These are phyloP conservation scores for Dryadomyces sulphureus DNA, from an alignment of 2,329 filamentous ascomycete genomes.

Conservation along the genomic window DNA sequence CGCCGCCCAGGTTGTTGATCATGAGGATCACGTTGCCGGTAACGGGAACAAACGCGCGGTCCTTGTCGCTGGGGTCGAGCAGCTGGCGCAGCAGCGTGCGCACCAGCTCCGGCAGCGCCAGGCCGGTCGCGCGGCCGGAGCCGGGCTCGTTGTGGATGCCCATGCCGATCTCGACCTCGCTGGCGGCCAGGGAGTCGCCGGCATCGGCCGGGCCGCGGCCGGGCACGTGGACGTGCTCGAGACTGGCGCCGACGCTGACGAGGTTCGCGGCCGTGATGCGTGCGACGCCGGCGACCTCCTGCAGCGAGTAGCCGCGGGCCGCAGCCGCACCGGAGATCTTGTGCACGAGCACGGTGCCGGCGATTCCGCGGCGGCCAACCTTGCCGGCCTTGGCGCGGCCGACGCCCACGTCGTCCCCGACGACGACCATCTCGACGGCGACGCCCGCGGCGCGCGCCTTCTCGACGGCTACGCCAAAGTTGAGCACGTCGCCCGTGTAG, in stretches of 20 bases:
- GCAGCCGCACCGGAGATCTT: slow-evolving; percentile 82
- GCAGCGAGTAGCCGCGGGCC: slow-evolving; percentile 49
- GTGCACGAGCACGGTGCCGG: slow-evolving; percentile 78
- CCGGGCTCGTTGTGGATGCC: slow-evolving; percentile 62
- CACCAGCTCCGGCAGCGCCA: slow-evolving; percentile 39
- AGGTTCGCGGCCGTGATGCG: slow-evolving; percentile 59
- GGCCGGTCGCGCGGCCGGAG: slow-evolving; percentile 32
- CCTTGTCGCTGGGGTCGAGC: slow-evolving; percentile 48
- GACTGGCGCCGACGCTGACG: slow-evolving; percentile 70
- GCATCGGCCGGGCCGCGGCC: slow-evolving; percentile 42
- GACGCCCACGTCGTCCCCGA: slow-evolving; percentile 85
- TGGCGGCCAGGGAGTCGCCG: slow-evolving; percentile 35
- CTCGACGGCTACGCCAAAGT: slow-evolving; percentile 88
- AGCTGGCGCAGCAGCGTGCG: slow-evolving; percentile 55
- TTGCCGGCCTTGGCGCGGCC: slow-evolving; percentile 73
- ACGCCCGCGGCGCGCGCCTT: slow-evolving; percentile 73
- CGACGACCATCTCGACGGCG: slow-evolving; percentile 75
- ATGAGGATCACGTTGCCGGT: slow-evolving; percentile 50
- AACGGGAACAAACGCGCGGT: slow-evolving; percentile 55
- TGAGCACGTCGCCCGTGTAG: slow-evolving; percentile 78
- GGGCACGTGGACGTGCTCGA: slow-evolving; percentile 88
- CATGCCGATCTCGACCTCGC: slow-evolving; percentile 56
- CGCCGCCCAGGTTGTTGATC: slow-evolving; percentile 66
- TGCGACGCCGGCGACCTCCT: slow-evolving; percentile 60
- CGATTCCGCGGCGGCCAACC: slow-evolving; percentile 80